Conservation (phyloP, 129 eudicot species). For the Arctium lappa region DNA sequence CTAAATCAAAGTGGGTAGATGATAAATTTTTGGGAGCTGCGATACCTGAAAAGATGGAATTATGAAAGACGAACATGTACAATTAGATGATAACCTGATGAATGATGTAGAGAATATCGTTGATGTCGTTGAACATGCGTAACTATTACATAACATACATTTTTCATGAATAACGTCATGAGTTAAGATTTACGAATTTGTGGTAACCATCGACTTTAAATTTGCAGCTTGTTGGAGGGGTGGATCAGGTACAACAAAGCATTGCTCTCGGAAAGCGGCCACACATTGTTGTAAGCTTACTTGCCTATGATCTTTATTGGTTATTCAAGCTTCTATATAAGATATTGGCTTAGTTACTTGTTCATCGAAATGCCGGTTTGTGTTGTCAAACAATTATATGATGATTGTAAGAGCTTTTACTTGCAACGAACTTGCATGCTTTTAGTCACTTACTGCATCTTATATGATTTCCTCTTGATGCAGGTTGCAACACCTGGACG, state of each 20-base stretch:
- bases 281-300: slow-evolving; percentile 72
- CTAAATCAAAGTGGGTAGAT: background rate
- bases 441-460: background rate
- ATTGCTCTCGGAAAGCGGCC: slow-evolving; percentile 75
- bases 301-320: background rate
- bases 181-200: background rate
- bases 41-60: background rate
- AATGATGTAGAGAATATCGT: background rate
- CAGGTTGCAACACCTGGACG: slow-evolving; percentile 99
- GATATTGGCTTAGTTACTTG: background rate
- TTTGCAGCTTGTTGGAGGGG: slow-evolving; percentile 97
- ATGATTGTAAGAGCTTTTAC: background rate
- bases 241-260: slow-evolving; percentile 74
- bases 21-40: background rate
- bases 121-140: background rate
- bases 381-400: background rate
- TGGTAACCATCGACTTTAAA: background rate
- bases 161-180: background rate
- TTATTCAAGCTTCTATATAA: background rate
- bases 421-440: background rate
- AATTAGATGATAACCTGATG: background rate
- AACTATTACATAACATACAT: background rate
- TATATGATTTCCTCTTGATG: slow-evolving; percentile 4
- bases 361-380: background rate
- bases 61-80: background rate